A percentile compares a stretch with the other conserved stretches of the same genome.
Conservation (phyloP, 805 yeast species). For the Barnettozyma vustinii region DNA sequence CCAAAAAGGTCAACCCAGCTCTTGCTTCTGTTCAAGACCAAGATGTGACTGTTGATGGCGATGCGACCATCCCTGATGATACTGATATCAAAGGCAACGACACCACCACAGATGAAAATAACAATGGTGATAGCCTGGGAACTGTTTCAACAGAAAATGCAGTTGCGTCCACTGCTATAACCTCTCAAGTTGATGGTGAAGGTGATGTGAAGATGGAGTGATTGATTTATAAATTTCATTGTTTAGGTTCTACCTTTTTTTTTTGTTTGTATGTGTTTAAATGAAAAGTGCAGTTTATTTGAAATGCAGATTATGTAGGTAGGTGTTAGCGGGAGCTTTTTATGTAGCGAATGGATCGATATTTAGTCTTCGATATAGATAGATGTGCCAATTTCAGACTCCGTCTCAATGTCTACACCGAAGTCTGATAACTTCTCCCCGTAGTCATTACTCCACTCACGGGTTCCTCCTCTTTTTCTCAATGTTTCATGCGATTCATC, state of each 20-base stretch:
- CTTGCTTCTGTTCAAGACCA: constrained; percentile 22
- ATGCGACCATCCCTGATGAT: constrained; percentile 45
- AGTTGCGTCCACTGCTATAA: constrained; percentile 4
- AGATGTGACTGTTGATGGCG: constrained; percentile 38
- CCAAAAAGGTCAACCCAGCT: constrained; percentile 20
- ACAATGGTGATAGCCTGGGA: constrained; percentile 29
- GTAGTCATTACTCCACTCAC: constrained; percentile 65
- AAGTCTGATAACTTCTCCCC: constrained; percentile 85
- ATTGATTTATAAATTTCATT: background rate
- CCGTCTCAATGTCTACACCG: constrained; percentile 84
- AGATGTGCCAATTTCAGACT: constrained; percentile 28
- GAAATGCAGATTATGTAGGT: background rate
- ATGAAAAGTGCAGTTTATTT: background rate
- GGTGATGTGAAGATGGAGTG: constrained; percentile 29
- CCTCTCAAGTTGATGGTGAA: constrained; percentile 23
- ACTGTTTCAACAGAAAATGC: constrained; percentile 12
- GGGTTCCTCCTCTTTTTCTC: constrained; percentile 18
- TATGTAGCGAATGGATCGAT: background rate
- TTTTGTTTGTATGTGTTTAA: background rate
- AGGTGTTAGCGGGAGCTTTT: background rate
- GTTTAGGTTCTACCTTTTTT: background rate
- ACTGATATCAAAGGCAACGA: constrained; percentile 34
- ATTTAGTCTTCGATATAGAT: background rate
- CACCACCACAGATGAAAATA: constrained; percentile 41
- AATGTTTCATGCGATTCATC: background rate